Conservation (phyloP, 805 yeast species). For the Naumovozyma baii region DNA sequence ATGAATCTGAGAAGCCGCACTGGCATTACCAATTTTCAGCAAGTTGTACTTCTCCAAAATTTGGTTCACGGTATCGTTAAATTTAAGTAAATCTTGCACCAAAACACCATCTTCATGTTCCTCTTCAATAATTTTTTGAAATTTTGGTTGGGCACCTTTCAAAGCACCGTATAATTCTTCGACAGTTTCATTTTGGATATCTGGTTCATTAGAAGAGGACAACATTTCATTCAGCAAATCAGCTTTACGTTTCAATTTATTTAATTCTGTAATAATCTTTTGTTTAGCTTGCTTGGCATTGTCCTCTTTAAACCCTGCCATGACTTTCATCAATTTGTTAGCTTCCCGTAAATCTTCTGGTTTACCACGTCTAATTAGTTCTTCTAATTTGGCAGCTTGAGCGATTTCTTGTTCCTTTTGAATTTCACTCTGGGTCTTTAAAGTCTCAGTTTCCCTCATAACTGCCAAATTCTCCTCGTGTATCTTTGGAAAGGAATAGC, state of each 20-base stretch:
- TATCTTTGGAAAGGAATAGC: slow-evolving; percentile 87
- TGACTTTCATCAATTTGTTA: slow-evolving; percentile 88
- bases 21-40: slow-evolving; percentile 48
- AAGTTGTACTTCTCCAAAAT: slow-evolving; percentile 57
- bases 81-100: slow-evolving; percentile 50
- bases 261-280: slow-evolving; percentile 73
- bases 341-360: slow-evolving; percentile 96
- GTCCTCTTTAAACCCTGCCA: slow-evolving; percentile 95
- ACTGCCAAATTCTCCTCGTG: slow-evolving; percentile 88
- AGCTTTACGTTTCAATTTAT: slow-evolving; percentile 73
- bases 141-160: slow-evolving; percentile 77
- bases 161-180: slow-evolving; percentile 68
- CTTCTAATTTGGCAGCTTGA: slow-evolving; percentile 91
- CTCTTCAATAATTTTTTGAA: slow-evolving; percentile 74
- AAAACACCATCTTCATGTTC: slow-evolving; percentile 62
- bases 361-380: slow-evolving; percentile 86
- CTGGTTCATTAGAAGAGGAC: slow-evolving; percentile 35
- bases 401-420: slow-evolving; percentile 89
- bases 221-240: slow-evolving; percentile 86
- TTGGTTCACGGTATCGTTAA: slow-evolving; percentile 69
- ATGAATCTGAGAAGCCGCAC: slow-evolving; percentile 41
- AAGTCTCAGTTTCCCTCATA: slow-evolving; percentile 75
- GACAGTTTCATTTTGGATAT: slow-evolving; percentile 50
- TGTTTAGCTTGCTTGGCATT: slow-evolving; percentile 54
- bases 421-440: slow-evolving; percentile 81